Conservation (phyloP, 2,329 filamentous ascomycete species). For the Pseudodiploospora longispora region DNA sequence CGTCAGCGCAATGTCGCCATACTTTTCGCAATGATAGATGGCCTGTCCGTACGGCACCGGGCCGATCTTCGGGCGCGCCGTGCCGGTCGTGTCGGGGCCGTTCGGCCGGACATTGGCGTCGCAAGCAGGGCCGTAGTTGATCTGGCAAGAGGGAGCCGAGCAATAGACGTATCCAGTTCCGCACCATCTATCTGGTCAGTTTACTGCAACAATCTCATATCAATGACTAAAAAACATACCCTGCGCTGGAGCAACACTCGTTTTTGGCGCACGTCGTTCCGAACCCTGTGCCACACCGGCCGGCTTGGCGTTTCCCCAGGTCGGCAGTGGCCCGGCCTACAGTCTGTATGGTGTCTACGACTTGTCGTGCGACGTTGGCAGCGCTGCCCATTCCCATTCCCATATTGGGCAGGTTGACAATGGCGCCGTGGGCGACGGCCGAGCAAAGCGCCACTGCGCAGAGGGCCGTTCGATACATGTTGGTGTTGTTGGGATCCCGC, state of each 20-base stretch:
- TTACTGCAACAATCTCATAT: neutral
- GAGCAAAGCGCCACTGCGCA: too few species aligned
- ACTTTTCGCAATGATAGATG: slow-evolving; percentile 32
- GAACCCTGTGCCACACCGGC: slow-evolving; percentile 37
- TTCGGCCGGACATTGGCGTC: slow-evolving; percentile 46
- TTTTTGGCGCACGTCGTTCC: slow-evolving; percentile 23
- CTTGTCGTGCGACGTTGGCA: too few species aligned
- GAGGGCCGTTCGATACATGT: too few species aligned
- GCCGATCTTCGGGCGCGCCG: slow-evolving; percentile 46
- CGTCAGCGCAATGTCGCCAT: slow-evolving; percentile 33
- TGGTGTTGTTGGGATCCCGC: too few species aligned
- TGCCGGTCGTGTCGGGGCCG: slow-evolving; percentile 45
- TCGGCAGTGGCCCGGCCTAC: neutral
- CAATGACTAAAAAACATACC: slow-evolving; percentile 20
- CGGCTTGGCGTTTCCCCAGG: slow-evolving; percentile 14
- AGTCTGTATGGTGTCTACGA: too few species aligned
- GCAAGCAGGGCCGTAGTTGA: slow-evolving; percentile 52
- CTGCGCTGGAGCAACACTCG: slow-evolving; percentile 35
- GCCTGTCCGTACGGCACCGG: slow-evolving; percentile 46
- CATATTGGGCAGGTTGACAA: too few species aligned
- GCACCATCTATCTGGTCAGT: slow-evolving; percentile 37
- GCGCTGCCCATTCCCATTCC: too few species aligned
- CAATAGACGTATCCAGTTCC: slow-evolving; percentile 49
- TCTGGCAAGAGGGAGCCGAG: slow-evolving; percentile 52
- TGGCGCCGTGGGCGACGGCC: too few species aligned